A percentile compares a stretch with the other conserved stretches of the same genome.
Evolutionary conservation across 495 filamentous ascomycete species (phyloP).

Genomic region (Aspergillus wentii): DNA sequence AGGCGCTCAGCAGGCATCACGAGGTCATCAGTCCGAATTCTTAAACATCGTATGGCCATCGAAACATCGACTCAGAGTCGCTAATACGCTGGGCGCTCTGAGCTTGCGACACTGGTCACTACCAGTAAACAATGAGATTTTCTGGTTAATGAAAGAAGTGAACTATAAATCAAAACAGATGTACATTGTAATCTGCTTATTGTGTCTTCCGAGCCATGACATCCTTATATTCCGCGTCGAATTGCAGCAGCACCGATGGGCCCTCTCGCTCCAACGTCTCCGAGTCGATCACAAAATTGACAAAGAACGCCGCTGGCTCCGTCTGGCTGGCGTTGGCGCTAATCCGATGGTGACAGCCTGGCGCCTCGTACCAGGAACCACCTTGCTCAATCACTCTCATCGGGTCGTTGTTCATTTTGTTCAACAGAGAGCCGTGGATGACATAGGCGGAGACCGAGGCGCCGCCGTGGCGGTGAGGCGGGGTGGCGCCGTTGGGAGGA

Average conservation of each 20-base stretch:
- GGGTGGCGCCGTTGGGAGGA: slow-evolving; percentile 30
- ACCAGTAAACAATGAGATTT: no score
- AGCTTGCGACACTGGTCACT: no score
- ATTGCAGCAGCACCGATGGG: slow-evolving; percentile 8
- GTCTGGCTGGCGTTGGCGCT: slow-evolving; percentile 28
- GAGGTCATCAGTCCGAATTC: no score
- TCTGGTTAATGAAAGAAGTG: no score
- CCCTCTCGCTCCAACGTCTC: slow-evolving; percentile 15
- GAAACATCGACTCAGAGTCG: no score
- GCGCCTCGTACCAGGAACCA: slow-evolving; percentile 33
- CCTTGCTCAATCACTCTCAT: slow-evolving; percentile 16
- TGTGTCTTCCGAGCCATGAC: background rate
- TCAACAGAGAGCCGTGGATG: slow-evolving; percentile 21
- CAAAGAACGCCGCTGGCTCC: slow-evolving; percentile 22
- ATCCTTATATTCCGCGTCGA: slow-evolving; percentile 15
- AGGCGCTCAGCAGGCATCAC: no score
- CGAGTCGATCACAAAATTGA: slow-evolving; percentile 24
- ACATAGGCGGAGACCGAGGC: slow-evolving; percentile 29
- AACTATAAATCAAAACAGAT: no score
- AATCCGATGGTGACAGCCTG: slow-evolving; percentile 34
- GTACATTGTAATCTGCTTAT: background rate
- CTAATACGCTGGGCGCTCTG: no score
- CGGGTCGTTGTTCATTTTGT: slow-evolving; percentile 36
- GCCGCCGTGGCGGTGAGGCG: slow-evolving; percentile 37
- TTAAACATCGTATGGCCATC: no score